Percentiles rank a stretch among this genome's conserved stretches.
phyloP scores from a whole-genome alignment of 495 filamentous ascomycete species.

The Venustampulla echinocandica region DNA sequence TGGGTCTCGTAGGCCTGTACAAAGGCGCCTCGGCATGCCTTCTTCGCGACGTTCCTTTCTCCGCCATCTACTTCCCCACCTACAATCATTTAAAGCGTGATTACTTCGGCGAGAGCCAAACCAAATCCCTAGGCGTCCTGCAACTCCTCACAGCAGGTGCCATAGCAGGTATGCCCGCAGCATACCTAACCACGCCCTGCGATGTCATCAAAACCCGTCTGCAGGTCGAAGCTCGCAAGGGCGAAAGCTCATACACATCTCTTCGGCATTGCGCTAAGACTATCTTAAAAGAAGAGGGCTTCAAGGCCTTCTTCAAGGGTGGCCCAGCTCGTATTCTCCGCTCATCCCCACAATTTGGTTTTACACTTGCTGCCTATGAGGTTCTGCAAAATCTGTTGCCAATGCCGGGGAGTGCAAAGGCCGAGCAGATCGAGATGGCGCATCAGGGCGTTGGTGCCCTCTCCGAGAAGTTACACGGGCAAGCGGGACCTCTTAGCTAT shows the following conservation, averaged over 20 bases:
- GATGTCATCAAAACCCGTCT: conserved; percentile 98
- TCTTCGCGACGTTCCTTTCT: conserved; percentile 93
- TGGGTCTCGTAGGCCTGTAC: conserved; percentile 92
- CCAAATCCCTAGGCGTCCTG: conserved; percentile 81
- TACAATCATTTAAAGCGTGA: conserved; percentile 92
- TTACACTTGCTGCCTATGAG: conserved; percentile 92
- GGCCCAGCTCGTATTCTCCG: conserved; percentile 89
- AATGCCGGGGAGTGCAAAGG: conserved; percentile 56
- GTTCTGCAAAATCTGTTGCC: conserved; percentile 77
- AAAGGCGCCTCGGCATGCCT: conserved; percentile 96
- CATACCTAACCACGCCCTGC: conserved; percentile 93
- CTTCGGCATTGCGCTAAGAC: conserved; percentile 80
- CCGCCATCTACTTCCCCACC: conserved; percentile 96
- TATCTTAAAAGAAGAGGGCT: conserved; percentile 82
- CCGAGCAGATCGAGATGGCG: conserved; percentile 29
- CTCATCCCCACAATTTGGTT: conserved; percentile 94
- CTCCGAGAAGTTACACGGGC: conserved; percentile 34
- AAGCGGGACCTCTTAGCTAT: conserved; percentile 63
- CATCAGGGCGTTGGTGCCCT: conserved; percentile 31
- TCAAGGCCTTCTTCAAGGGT: conserved; percentile 96
- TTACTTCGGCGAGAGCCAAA: conserved; percentile 82
- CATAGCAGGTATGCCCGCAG: conserved; percentile 96
- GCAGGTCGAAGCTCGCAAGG: conserved; percentile 94
- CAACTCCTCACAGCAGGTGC: conserved; percentile 93
- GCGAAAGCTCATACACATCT: conserved; percentile 75